Conservation (phyloP, 352 stramenopile genomes). For the Globisporangium barbulae region DNA sequence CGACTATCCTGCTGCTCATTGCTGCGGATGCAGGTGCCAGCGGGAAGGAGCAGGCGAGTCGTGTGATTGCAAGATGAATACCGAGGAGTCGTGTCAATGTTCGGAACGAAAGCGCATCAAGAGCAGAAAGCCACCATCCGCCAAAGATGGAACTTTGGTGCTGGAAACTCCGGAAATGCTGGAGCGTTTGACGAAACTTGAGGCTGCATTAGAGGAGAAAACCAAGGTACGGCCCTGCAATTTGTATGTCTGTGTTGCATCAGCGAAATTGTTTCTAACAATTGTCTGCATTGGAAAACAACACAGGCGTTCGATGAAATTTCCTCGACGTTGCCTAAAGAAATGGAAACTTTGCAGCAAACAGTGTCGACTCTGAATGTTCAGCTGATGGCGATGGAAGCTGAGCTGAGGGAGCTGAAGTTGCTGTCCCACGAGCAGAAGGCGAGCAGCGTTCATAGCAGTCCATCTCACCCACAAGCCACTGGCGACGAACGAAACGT, state of each 20-base stretch:
- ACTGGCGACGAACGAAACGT: not conserved
- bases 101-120: not conserved
- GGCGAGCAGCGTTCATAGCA: not conserved
- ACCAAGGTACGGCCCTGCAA: constrained; percentile 28
- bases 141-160: not conserved
- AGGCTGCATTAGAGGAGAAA: constrained; percentile 40
- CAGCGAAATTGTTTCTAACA: not conserved
- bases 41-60: not conserved
- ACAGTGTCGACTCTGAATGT: constrained; percentile 39
- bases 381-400: constrained; percentile 41
- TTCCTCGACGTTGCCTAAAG: constrained; percentile 25
- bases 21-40: constrained; percentile 47
- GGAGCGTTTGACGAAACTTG: constrained; percentile 37
- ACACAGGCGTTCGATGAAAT: constrained; percentile 36
- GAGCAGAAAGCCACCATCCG: not conserved
- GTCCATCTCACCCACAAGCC: not conserved
- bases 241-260: not conserved
- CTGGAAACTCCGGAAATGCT: constrained; percentile 16
- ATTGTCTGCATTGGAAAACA: not conserved
- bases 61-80: constrained; percentile 9
- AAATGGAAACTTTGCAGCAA: constrained; percentile 42
- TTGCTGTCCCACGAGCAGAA: constrained; percentile 22
- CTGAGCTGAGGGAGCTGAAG: constrained; percentile 41
- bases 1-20: constrained; percentile 19
- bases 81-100: not conserved